Base-by-base conservation (phyloP, 2,329 filamentous ascomycete genomes). In the Hypoxylon sp. region DNA sequence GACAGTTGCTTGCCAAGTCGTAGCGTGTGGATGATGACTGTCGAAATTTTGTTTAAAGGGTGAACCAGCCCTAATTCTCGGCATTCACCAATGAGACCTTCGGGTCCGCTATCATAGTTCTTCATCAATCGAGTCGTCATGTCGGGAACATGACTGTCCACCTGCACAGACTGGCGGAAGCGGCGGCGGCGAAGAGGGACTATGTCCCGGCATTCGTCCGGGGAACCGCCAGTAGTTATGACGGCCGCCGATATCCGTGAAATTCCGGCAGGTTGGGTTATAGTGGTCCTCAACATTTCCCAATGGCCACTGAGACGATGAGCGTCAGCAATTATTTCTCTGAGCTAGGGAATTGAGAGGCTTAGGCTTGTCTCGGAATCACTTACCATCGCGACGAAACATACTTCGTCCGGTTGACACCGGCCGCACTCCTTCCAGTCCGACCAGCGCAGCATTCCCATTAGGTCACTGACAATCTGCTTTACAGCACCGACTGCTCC, bases 301-400 rank as follows among this genome's bases (percentile, higher is more conserved):
- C n/a, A 76, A 69, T 0, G 80, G 81, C 70, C 79, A 82, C 39
- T 44, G 39, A 8, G 19, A 44, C 6, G 8, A 44, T 21, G 17
- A 10, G 17, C 10, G 10, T 44, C 17, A 44, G 39, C 2, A 44
- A 21, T 44, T 44, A 8, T 17, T 17, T 3, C n/a, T 42, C 2
- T 7, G 8, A 7, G 6, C 7, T 19, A 44, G 39, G n/a, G 6
- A 7, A 19, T 44, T 6, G 4, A 3, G n/a, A 2, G 6, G 3
- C 6, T 19, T 2, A 10, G 7, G 6, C 17, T 10, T 17, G n/a
- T 8, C 7, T 35, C 11, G 11, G 32, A 37, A 32, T 39, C 39
- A 44, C 39, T 4, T 19, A 44, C 39, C 79, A 82, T 80, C 8
- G 80, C 77, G 10, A 81, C 63, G 21, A 79, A 76, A 67, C 81